Base-by-base conservation (phyloP, 371 early-diverging fungal species). In the Mortierella sp. region DNA sequence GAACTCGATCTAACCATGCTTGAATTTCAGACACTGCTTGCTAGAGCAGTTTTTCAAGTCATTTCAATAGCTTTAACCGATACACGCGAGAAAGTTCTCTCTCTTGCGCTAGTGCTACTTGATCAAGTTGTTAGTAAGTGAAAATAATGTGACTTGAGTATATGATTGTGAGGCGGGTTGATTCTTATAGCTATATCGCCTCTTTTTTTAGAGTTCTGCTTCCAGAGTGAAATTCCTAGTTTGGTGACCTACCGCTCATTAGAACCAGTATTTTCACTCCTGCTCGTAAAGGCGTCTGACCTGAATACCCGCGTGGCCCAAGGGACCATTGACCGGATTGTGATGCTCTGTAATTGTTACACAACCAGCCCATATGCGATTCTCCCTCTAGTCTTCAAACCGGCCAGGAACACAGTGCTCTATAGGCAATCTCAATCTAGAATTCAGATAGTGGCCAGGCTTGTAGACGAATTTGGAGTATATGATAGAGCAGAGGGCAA, bases 61-160 rank as follows among this genome's bases (percentile, higher is more conserved):
- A 83, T 93, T 26, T 85, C 85, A 61, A 86, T 86, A 40, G 89
- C 85, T 0, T 64, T 93, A 23, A 89, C 87, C 62, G 94, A 94
- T 71, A 86, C 86, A 13, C 83, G 92, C 22, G 94, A 93, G 69
- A 77, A 88, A 28, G 84, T 89, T 15, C 75, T 88, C 10, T 73
- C 79, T 12, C 60, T 86, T 31, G 82, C 89, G 3, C 68, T 92
- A 31, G 63, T 84, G 4, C 71, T 92, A 7, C 91, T 89, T 86
- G 86, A 89, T 32, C 82, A 88, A 22, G 70, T 89, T 37, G 89
- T 85, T 40, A 76, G 91, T 89, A 88, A 81, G 84, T 80, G 2
- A 17, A 23, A 22, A 15, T 17, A 23, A n/a, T n/a, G n/a, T n/a
- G n/a, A n/a, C n/a, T n/a, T n/a, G n/a, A n/a, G n/a, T 0, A 26